Percentiles rank a stretch among this genome's conserved stretches.
phyloP scores from a whole-genome alignment of 371 early-diverging fungal genomes.

The Rhizopus stolonifer region DNA sequence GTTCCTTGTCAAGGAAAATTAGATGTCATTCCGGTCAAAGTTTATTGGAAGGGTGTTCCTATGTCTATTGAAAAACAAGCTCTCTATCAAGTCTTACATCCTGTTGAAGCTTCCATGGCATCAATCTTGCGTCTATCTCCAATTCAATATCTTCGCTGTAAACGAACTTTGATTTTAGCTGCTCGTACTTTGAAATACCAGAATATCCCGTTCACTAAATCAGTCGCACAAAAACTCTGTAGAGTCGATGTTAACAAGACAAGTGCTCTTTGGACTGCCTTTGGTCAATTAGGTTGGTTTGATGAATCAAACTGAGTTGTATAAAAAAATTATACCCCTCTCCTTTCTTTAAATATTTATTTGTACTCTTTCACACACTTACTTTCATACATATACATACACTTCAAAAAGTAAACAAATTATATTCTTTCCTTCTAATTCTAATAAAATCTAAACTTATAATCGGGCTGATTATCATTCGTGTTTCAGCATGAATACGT shows the following conservation, averaged over 20 bases:
- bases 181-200: constrained; percentile 28
- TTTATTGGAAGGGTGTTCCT: constrained; percentile 45
- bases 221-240: constrained; percentile 40
- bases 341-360: not conserved
- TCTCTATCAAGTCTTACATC: constrained; percentile 47
- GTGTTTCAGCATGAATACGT: too few species aligned
- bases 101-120: constrained; percentile 57
- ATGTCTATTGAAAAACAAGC: constrained; percentile 42
- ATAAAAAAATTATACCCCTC: too few species aligned
- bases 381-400: too few species aligned
- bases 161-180: constrained; percentile 32
- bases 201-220: constrained; percentile 33
- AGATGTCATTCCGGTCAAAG: constrained; percentile 24
- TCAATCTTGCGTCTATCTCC: constrained; percentile 64
- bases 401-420: too few species aligned
- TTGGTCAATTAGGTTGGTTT: constrained; percentile 37
- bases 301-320: constrained; percentile 13
- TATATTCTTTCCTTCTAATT: too few species aligned
- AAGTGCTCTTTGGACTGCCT: constrained; percentile 37
- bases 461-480: too few species aligned
- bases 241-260: constrained; percentile 41
- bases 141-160: constrained; percentile 59
- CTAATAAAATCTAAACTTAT: too few species aligned
- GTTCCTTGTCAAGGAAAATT: constrained; percentile 20
- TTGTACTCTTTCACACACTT: too few species aligned